phyloP scores from a whole-genome alignment of 805 yeast species.

The Starmerella powellii region DNA sequence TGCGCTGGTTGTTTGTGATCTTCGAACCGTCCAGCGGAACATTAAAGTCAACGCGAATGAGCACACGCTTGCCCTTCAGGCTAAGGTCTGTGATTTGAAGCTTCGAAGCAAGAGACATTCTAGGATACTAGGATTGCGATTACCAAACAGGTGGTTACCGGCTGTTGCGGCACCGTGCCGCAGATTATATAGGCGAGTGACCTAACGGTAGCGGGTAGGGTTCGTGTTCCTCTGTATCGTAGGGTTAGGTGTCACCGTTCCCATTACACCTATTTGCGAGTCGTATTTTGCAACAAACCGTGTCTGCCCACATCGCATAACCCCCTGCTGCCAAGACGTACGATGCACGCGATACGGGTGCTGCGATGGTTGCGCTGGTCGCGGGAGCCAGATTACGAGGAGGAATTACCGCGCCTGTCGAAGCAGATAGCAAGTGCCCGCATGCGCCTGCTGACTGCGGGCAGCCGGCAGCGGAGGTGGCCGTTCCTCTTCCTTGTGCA shows the following conservation, averaged over 20 bases:
- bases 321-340: too few relatives aligned
- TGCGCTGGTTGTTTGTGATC: slow-evolving; percentile 98
- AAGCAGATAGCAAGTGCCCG: slow-evolving; percentile 20
- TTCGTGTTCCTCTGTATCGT: slow-evolving; percentile 10
- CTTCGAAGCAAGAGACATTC: slow-evolving; percentile 88
- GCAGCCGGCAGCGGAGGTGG: slow-evolving; percentile 24
- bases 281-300: slow-evolving; percentile 3
- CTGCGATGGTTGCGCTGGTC: slow-evolving; percentile 7
- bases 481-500: slow-evolving; percentile 27
- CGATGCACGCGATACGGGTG: slow-evolving; percentile 5
- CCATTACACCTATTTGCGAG: slow-evolving; percentile 1
- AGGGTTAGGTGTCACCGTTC: slow-evolving; percentile 8
- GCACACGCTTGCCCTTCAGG: slow-evolving; percentile 84
- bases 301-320: too few relatives aligned
- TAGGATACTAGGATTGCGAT: slow-evolving; percentile 3
- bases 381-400: slow-evolving; percentile 26
- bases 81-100: slow-evolving; percentile 84
- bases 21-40: slow-evolving; percentile 74
- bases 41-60: slow-evolving; percentile 74
- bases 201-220: slow-evolving; percentile 15
- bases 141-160: background rate
- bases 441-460: slow-evolving; percentile 11
- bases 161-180: slow-evolving; percentile 6
- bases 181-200: slow-evolving; percentile 9
- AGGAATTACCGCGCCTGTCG: slow-evolving; percentile 27